Evolutionary conservation across 2,329 filamentous ascomycete species (phyloP).

Genomic region (Colletotrichum theobromicola): DNA sequence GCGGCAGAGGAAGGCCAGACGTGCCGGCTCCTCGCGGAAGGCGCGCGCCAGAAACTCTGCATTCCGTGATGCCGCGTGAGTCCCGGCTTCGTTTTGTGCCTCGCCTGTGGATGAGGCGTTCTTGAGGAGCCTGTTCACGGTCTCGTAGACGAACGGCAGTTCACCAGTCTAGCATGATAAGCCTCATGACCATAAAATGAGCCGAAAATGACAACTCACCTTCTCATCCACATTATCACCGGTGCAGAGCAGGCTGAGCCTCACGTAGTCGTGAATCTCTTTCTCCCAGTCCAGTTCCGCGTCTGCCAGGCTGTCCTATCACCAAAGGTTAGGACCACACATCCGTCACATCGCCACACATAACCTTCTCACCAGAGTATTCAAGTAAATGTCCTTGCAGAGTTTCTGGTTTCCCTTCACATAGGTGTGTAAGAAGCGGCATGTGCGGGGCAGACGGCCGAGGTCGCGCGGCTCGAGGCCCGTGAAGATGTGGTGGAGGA

Average conservation of each 20-base stretch:
- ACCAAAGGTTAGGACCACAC: background rate
- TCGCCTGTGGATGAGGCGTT: constrained; percentile 43
- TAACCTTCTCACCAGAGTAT: constrained; percentile 50
- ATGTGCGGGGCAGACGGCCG: constrained; percentile 54
- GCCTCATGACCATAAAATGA: background rate
- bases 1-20: constrained; percentile 65
- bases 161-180: constrained; percentile 39
- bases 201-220: constrained; percentile 33
- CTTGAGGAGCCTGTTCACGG: constrained; percentile 50
- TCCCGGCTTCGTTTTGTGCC: constrained; percentile 34
- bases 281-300: constrained; percentile 45
- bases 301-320: constrained; percentile 37
- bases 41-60: constrained; percentile 47
- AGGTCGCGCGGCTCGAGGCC: constrained; percentile 64
- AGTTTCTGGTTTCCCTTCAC: constrained; percentile 63
- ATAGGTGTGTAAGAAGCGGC: constrained; percentile 56
- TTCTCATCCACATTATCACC: constrained; percentile 37
- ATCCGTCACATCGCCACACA: background rate
- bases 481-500: constrained; percentile 65
- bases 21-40: constrained; percentile 54
- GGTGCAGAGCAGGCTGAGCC: constrained; percentile 48
- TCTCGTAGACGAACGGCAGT: constrained; percentile 52
- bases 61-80: constrained; percentile 52
- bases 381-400: constrained; percentile 67
- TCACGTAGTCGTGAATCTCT: constrained; percentile 48